Evolutionary conservation across 768 basidiomycete genomes (phyloP), one percentile per base, ranked within the genome.

Genomic region (Hebeloma cylindrosporum): DNA sequence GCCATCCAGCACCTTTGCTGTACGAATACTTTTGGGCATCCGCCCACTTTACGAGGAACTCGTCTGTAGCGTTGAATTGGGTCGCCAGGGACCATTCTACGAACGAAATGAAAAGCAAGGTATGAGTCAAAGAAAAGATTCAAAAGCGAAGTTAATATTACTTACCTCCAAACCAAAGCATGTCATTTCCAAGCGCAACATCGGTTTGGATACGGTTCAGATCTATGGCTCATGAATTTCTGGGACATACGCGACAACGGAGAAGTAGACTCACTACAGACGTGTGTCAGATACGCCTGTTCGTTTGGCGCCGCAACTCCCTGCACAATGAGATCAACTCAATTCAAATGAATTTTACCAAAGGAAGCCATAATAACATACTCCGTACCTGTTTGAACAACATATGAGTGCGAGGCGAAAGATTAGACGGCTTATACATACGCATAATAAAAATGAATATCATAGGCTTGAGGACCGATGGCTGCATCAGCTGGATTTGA

Each of bases 381-480:
- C 83, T 13, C 84, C 83, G 44, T 78, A 87, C 44, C 79, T 83
- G 10, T 28, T 27, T 28, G 34, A 52, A n/a, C 45, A 45, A 31
- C 14, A 8, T 32, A 16, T 16, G 25, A 28, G 33, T 22, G 35
- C 25, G 30, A 21, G 29, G 30, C 37, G 18, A 5, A 37, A 17
- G 28, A n/a, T n/a, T 25, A 31, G 4, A 8, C 10, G 21, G 14
- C 16, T n/a, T n/a, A 26, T 22, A 63, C 82, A 58, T 56, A 85
- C 80, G 70, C 78, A 57, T 87, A 88, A 60, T 89, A 91, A 11
- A 91, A 58, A 62, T 90, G 88, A 42, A 88, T 85, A 54, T 91
- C 88, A 52, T 90, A 91, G 18, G 66, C 68, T 53, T 85, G 83
- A 9, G 86, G 83, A 1, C 88, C 88, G 31, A 75, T 73, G 4